Conservation (phyloP, 2,329 filamentous ascomycete species). For the Tolypocladium tundrense region DNA sequence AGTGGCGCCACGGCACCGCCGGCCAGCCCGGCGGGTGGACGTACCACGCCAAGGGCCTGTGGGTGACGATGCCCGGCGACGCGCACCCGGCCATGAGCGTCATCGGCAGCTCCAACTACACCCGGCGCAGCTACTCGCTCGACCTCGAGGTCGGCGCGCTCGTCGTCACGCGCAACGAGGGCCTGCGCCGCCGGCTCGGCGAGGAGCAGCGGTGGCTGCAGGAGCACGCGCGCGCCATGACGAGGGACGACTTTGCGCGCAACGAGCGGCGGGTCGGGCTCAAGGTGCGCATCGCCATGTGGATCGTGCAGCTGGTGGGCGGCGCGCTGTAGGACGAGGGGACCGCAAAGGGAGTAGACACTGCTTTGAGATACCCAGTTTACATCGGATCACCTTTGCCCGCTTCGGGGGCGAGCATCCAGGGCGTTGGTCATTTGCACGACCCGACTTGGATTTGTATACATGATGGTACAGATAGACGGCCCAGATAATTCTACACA, state of each 20-base stretch:
- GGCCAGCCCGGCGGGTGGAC: conserved; percentile 83
- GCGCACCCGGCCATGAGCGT: conserved; percentile 65
- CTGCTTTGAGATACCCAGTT: not conserved
- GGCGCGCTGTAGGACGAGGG: conserved; percentile 58
- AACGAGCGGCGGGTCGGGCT: conserved; percentile 76
- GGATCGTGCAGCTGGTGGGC: conserved; percentile 78
- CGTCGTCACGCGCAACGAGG: conserved; percentile 69
- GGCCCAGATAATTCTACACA: not conserved
- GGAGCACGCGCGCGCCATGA: conserved; percentile 58
- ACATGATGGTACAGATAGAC: not conserved
- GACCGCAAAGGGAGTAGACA: conserved; percentile 3
- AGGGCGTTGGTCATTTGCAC: not conserved
- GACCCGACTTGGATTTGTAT: not conserved
- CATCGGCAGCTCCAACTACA: conserved; percentile 92
- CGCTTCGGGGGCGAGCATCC: not conserved
- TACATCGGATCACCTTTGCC: not conserved
- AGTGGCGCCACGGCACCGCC: conserved; percentile 79
- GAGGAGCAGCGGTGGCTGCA: conserved; percentile 75
- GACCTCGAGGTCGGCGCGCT: conserved; percentile 86
- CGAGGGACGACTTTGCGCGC: conserved; percentile 67
- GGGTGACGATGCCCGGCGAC: conserved; percentile 65
- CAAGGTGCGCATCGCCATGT: conserved; percentile 83
- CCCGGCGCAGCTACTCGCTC: conserved; percentile 81
- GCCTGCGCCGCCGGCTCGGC: conserved; percentile 60
- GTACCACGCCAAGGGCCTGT: conserved; percentile 94